A percentile compares a stretch with the other conserved stretches of the same genome.
Evolutionary conservation across 106 monocot genomes (phyloP).

Genomic region (Dactylorhiza incarnata): DNA sequence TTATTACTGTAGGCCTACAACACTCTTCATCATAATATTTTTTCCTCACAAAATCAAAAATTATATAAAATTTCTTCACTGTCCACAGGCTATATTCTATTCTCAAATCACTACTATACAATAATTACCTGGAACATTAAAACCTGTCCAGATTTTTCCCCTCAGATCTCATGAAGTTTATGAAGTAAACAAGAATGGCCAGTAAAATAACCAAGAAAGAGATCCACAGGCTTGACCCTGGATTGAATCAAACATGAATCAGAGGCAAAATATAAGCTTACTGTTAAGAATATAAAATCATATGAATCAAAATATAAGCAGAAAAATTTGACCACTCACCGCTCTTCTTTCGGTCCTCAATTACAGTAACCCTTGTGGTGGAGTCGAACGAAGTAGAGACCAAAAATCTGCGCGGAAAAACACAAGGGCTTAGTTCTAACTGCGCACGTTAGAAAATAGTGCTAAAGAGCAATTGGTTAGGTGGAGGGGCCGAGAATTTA

Average conservation of each 20-base stretch:
- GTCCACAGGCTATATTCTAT: neutral
- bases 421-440: neutral
- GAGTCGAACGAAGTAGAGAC: slow-evolving; percentile 78
- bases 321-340: slow-evolving; percentile 21
- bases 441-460: neutral
- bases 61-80: no score
- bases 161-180: neutral
- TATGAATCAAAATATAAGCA: neutral
- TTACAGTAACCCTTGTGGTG: slow-evolving; percentile 49
- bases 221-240: slow-evolving; percentile 41
- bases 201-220: slow-evolving; percentile 35
- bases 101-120: neutral
- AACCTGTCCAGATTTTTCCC: neutral
- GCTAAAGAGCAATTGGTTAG: no score
- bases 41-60: no score
- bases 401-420: slow-evolving; percentile 36
- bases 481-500: no score
- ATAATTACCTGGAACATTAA: neutral
- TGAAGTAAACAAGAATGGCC: slow-evolving; percentile 39
- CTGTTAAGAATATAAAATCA: neutral
- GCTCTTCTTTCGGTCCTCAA: slow-evolving; percentile 27
- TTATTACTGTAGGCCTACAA: no score
- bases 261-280: slow-evolving; percentile 4
- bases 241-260: neutral
- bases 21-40: no score